Conservation (phyloP, 2,329 filamentous ascomycete genomes). For the Coniochaeta sp. region DNA sequence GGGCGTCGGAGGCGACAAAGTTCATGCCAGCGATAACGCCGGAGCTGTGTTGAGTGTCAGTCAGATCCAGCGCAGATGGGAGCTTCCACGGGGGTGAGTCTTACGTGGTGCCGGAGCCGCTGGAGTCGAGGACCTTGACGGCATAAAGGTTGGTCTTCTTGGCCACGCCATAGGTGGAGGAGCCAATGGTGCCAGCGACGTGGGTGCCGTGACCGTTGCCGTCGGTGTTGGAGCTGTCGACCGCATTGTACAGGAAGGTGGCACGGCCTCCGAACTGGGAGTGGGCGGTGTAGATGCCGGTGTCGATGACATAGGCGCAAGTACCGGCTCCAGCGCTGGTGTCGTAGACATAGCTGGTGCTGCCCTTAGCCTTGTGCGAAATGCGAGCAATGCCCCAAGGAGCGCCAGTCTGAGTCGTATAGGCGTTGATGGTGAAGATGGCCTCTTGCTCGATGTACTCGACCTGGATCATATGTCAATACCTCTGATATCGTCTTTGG, state of each 20-base stretch:
- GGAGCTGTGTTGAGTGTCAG: slow-evolving; percentile 17
- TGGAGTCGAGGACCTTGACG: slow-evolving; percentile 36
- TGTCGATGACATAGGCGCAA: slow-evolving; percentile 36
- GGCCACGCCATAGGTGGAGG: slow-evolving; percentile 33
- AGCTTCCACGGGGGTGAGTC: neutral
- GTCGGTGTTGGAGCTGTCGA: slow-evolving; percentile 26
- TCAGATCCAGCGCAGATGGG: neutral
- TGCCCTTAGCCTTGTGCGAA: slow-evolving; percentile 13
- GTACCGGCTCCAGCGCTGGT: slow-evolving; percentile 19
- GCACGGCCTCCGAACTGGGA: slow-evolving; percentile 34
- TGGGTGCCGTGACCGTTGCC: slow-evolving; percentile 41
- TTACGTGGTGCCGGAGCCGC: slow-evolving; percentile 26
- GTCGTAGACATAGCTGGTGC: slow-evolving; percentile 21
- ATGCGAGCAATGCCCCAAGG: slow-evolving; percentile 21
- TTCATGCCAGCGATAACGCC: slow-evolving; percentile 37
- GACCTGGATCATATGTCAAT: slow-evolving; percentile 13
- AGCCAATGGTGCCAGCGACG: slow-evolving; percentile 36
- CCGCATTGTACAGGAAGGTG: slow-evolving; percentile 28
- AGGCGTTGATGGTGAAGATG: slow-evolving; percentile 18
- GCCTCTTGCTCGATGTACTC: slow-evolving; percentile 24
- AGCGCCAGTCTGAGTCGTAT: slow-evolving; percentile 15
- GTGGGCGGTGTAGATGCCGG: slow-evolving; percentile 36
- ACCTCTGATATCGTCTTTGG: neutral
- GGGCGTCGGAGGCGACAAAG: slow-evolving; percentile 28
- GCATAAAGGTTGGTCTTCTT: slow-evolving; percentile 34